Base-by-base conservation (phyloP, 1,284 basidiomycete genomes). In the Malassezia restricta region DNA sequence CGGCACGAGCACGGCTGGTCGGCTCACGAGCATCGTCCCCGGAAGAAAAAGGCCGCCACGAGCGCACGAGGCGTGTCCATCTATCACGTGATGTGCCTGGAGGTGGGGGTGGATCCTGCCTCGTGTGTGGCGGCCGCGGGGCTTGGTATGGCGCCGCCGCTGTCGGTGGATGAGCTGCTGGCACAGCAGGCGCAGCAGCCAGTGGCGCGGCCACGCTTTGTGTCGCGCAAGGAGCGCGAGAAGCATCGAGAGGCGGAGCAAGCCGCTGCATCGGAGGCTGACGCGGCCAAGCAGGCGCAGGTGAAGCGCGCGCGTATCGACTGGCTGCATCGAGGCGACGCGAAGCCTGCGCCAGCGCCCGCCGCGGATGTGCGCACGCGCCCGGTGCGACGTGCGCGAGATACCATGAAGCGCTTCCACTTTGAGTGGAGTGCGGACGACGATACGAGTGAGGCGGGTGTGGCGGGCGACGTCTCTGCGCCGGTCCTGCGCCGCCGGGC, bases 351-450 rank as follows among this genome's bases (percentile, higher is more conserved):
- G 33, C 33, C 33, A 2, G 9, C 20, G 12, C 31, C 20, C 5
- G n/a, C 28, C n/a, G 30, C 28, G 12, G 29, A 31, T 8, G 65
- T 71, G 41, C 57, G 61, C 29, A 91, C 91, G 76, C 84, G 89
- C 63, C 82, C 88, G 51, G 92, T 90, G 75, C 86, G 86, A 80
- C 86, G 85, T 64, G 88, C 91, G 71, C 55, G 32, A n/a, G 53
- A 55, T 15, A 17, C 31, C 2, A 17, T 58, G 54, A 85, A 89
- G 74, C 92, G 92, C 75, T 89, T 95, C 72, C 84, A 91, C n/a
- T 98, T 99, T 68, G 92, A 96, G 72, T 96, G 92, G 91, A 90
- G 63, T 32, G 47, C 63, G 17, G 61, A 59, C 41, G 68, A 73
- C 32, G 70, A 73, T 28, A 73, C 70, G 17, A 64, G 58, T 32